A percentile compares a stretch with the other conserved stretches of the same genome.
These are phyloP conservation scores for Teunomyces aglyptinius DNA, from an alignment of 805 yeast genomes.

Conservation along the genomic window DNA sequence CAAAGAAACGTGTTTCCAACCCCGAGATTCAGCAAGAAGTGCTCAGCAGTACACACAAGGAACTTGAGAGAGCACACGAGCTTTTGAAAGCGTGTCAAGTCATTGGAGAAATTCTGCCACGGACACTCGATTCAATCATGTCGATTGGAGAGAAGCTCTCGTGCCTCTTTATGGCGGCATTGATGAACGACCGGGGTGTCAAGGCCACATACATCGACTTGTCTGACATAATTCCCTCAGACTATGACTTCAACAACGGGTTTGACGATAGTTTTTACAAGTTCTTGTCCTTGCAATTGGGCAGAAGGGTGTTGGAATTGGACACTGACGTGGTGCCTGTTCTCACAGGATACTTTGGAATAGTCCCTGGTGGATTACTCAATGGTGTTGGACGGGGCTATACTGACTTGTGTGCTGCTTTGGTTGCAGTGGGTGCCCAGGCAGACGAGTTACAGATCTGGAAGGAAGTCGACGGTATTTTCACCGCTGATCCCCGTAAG, in stretches of 20 bases:
- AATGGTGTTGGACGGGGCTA: slow-evolving; percentile 96
- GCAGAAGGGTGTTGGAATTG: slow-evolving; percentile 44
- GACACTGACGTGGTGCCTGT: slow-evolving; percentile 66
- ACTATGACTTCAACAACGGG: slow-evolving; percentile 53
- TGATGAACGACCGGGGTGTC: slow-evolving; percentile 80
- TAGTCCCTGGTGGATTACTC: slow-evolving; percentile 92
- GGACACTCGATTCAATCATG: slow-evolving; percentile 87
- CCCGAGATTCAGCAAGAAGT: slow-evolving; percentile 50
- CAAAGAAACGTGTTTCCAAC: slow-evolving; percentile 50
- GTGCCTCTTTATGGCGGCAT: slow-evolving; percentile 83
- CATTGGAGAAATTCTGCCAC: slow-evolving; percentile 85
- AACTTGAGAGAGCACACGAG: slow-evolving; percentile 65
- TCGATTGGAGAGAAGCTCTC: slow-evolving; percentile 91
- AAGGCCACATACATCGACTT: slow-evolving; percentile 78
- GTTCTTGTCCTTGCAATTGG: slow-evolving; percentile 52
- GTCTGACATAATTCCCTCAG: slow-evolving; percentile 66
- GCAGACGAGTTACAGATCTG: slow-evolving; percentile 97
- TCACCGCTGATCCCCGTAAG: slow-evolving; percentile 97
- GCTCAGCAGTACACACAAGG: slow-evolving; percentile 57
- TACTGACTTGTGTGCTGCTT: slow-evolving; percentile 96
- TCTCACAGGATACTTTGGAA: slow-evolving; percentile 92
- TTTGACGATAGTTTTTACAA: slow-evolving; percentile 68
- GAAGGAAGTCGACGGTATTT: slow-evolving; percentile 99
- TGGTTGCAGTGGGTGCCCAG: slow-evolving; percentile 85
- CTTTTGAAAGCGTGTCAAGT: slow-evolving; percentile 83